Percentiles rank a stretch among this genome's conserved stretches.
Evolutionary conservation across 164 flowering plant species (phyloP).

Genomic region (Magnolia officinalis): DNA sequence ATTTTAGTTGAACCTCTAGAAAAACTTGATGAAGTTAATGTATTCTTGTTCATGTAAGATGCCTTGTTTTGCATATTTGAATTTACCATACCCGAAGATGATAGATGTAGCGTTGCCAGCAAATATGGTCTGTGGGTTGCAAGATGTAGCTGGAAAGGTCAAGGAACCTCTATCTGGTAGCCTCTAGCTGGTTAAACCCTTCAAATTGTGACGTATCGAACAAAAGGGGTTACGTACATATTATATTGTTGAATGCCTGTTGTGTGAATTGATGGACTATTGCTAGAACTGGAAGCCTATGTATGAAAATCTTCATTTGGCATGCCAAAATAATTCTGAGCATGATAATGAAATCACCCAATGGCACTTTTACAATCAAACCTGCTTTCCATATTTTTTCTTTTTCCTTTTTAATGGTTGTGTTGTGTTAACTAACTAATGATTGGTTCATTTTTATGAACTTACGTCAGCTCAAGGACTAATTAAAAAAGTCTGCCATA

Average conservation of each 20-base stretch:
- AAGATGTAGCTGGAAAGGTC: slow-evolving; percentile 36
- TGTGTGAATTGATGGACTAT: no score
- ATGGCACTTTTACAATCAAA: background rate
- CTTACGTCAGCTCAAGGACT: slow-evolving; percentile 28
- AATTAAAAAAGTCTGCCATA: background rate
- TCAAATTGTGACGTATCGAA: background rate
- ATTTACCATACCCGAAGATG: slow-evolving; percentile 85
- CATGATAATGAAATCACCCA: background rate
- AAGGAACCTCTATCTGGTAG: slow-evolving; percentile 17
- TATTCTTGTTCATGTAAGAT: background rate
- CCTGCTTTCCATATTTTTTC: background rate
- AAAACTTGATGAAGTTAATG: no score
- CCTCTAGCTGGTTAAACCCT: background rate
- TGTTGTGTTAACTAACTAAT: no score
- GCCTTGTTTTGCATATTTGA: slow-evolving; percentile 47
- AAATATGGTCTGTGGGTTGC: slow-evolving; percentile 90
- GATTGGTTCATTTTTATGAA: slow-evolving; percentile 30
- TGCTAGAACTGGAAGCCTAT: background rate
- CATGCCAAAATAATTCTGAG: background rate
- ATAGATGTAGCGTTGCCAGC: slow-evolving; percentile 89
- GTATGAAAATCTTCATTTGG: background rate
- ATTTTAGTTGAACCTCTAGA: no score
- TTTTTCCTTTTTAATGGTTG: no score
- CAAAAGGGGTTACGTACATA: background rate
- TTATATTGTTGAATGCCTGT: no score